Evolutionary conservation across 2,329 filamentous ascomycete species (phyloP).

Genomic region (Pestalotiopsis sp.): DNA sequence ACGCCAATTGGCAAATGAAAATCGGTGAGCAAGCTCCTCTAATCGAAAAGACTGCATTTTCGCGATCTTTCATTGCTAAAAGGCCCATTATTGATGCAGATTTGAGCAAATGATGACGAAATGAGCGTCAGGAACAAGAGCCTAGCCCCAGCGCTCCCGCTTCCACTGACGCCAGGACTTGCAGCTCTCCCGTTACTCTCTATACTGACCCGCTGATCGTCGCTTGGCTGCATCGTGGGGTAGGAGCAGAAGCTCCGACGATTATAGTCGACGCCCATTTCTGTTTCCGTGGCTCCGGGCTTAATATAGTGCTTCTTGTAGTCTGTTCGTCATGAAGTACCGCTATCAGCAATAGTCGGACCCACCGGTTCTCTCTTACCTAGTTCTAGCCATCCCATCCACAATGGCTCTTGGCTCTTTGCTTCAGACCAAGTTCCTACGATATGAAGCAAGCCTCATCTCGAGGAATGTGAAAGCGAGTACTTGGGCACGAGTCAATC

Average conservation of each 20-base stretch:
- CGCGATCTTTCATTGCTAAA: neutral
- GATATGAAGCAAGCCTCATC: no score
- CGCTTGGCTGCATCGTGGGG: neutral
- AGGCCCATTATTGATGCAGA: neutral
- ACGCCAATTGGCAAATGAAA: neutral
- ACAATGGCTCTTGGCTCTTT: no score
- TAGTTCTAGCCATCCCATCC: neutral
- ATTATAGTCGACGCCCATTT: neutral
- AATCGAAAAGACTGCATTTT: neutral
- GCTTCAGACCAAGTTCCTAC: no score
- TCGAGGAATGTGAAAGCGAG: no score
- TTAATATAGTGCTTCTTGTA: neutral
- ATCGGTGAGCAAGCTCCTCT: neutral
- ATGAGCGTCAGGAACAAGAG: slow-evolving; percentile 1
- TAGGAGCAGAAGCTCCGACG: neutral
- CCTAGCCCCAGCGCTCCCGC: neutral
- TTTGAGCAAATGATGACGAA: slow-evolving; percentile 4
- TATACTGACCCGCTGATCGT: neutral
- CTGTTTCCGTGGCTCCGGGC: neutral
- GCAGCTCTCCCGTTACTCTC: neutral
- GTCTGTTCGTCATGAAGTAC: neutral
- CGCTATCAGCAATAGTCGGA: neutral
- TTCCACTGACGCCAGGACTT: neutral
- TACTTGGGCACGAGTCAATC: no score
- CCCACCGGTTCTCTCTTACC: neutral